Evolutionary conservation across 139 green algal genomes (phyloP), one percentile per base, ranked within the genome.

Genomic region (Volvox africanus): DNA sequence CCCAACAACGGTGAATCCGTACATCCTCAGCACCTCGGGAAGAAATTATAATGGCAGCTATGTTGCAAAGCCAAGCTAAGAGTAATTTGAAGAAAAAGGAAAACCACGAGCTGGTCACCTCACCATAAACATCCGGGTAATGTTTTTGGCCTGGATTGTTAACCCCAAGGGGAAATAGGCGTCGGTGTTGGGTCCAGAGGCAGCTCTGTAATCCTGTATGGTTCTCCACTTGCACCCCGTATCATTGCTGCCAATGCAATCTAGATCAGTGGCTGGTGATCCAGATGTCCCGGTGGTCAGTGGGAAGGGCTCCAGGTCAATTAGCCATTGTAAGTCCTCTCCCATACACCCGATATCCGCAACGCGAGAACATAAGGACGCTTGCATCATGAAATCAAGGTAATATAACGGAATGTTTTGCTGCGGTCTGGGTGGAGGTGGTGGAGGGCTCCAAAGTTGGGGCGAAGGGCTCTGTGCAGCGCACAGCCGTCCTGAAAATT

Each of bases 221-320:
- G 21, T 89, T 19, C 28, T 2, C 85, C 85, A 89, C 18, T 28
- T 14, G 85, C 85, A 89, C 9, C 69, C 85, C 3, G 26, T 14
- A 17, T 17, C 24, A 16, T 17, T 22, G 16, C 1, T 16, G 17
- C 69, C 85, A 28, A 89, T 73, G 69, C 85, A 89, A 0, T 13
- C 16, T 13, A 82, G 69, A 0, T 50, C 69, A 0, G 5, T 20
- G 26, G 20, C 16, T 32, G 19, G 67, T 1, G 20, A 13, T 55
- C 35, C 18, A 36, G 44, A 44, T 21, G 65, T 28, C 21, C 44
- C 36, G n/a, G 9, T 65, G 18, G 69, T 65, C 3, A 89, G 85
- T 0, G 85, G 85, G 20, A 75, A 89, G 1, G 85, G 85, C 2
- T 67, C 33, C 28, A 89, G 85, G 44, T 89, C 85, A 26, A 89